Conservation (phyloP, 805 yeast genomes). For the Hanseniaspora guilliermondii region DNA sequence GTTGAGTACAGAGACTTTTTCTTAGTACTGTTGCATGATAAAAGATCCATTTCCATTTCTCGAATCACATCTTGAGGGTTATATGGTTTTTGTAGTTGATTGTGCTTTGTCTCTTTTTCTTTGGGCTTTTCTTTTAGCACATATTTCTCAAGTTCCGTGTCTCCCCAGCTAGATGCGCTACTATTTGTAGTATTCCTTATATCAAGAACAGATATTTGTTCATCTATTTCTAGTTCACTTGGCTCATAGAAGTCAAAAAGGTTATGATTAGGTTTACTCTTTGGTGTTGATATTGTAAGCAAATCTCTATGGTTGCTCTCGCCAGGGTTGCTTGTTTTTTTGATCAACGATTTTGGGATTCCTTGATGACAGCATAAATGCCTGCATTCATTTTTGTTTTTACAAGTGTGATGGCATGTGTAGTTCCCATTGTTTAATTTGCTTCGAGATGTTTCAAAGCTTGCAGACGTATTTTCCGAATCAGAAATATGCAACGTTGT, state of each 20-base stretch:
- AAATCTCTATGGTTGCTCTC: no score
- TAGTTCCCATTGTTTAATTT: constrained; percentile 25
- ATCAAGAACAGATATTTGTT: no score
- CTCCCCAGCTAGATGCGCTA: neutral
- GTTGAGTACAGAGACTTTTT: neutral
- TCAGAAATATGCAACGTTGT: neutral
- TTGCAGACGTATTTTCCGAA: neutral
- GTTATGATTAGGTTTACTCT: neutral
- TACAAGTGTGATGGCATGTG: constrained; percentile 35
- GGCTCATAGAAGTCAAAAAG: neutral
- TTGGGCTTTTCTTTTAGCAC: neutral
- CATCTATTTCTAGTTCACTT: neutral
- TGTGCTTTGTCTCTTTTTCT: no score
- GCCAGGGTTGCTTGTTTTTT: neutral
- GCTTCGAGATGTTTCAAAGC: constrained; percentile 13
- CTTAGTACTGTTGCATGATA: neutral
- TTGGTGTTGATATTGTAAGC: neutral
- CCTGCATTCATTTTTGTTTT: constrained; percentile 30
- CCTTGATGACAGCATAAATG: constrained; percentile 41
- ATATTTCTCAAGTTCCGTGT: neutral
- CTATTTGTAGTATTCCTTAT: neutral
- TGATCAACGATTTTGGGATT: constrained; percentile 18
- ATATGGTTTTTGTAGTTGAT: no score
- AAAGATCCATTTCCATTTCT: neutral
- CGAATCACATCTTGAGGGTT: no score